Evolutionary conservation across 352 stramenopile genomes (phyloP), one percentile per base, ranked within the genome.

Genomic region (Achlya hypogyna): DNA sequence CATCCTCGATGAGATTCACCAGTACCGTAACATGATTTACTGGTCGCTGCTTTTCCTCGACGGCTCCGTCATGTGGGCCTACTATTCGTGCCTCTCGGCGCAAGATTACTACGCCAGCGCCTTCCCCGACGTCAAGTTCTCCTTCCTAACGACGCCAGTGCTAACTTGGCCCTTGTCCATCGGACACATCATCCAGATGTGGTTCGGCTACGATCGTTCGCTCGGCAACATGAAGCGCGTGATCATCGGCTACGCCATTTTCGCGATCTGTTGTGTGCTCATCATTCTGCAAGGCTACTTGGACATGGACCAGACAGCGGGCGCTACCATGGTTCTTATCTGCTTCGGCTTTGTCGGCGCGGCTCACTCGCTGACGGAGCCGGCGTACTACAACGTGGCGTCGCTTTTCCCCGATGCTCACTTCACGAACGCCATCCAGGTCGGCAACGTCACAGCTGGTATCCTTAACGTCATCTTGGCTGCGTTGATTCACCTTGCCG

Each of bases 41-140:
- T 84, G 73, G 54, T 74, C 72, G 65, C 71, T 88, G 72, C 78
- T 83, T 69, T 90, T 88, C 71, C 69, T 90, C 6, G 87, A 86
- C 51, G 78, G 72, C 22, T 81, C 82, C 1, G 78, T 87, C 29
- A 71, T 90, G 28, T 90, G 82, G 79, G 76, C 78, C 12, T 88
- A 84, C 73, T 87, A 86, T 66, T 87, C 78, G 72, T 90, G 79
- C 53, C 69, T 90, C 49, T 86, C 78, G 51, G 78, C 78, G 0
- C 78, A 88, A 28, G 74, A 86, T 53, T 90, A 84, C 53, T 87
- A 88, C 69, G 60, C 51, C 32, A 56, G 72, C 10, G 40, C 75
- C 58, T 90, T 87, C 69, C 72, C 79, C 0, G 53, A 78, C 23
- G 73, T 86, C 47, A 71, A 82, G 53, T 90, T 90, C 56, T 76